phyloP scores from a whole-genome alignment of 2,329 filamentous ascomycete genomes.

The Eurotiales sp. region DNA sequence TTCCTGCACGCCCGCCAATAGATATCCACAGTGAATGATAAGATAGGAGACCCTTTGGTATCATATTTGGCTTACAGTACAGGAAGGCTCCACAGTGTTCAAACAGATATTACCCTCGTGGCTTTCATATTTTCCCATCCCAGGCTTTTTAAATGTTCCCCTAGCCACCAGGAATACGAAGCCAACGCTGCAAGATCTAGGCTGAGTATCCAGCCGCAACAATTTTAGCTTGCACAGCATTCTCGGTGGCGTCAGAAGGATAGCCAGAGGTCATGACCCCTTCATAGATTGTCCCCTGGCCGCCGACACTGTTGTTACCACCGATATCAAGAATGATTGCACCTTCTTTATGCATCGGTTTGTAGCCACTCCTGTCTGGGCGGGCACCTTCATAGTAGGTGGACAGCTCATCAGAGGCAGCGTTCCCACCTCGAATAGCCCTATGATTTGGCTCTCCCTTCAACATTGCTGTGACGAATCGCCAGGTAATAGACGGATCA shows the following conservation, averaged over 20 bases:
- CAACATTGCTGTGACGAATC: constrained; percentile 9
- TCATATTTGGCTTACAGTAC: too few species aligned
- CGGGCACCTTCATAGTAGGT: constrained; percentile 8
- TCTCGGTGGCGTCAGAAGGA: constrained; percentile 8
- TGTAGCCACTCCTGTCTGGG: constrained; percentile 7
- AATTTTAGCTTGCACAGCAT: constrained; percentile 10
- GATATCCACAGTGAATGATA: too few species aligned
- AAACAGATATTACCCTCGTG: too few species aligned
- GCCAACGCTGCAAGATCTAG: too few species aligned
- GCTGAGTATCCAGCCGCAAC: constrained; percentile 8
- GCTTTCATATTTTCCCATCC: too few species aligned
- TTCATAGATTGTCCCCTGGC: constrained; percentile 13
- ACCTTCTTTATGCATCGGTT: constrained; percentile 10
- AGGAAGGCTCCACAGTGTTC: too few species aligned
- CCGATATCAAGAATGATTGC: constrained; percentile 13
- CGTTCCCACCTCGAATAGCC: constrained; percentile 9
- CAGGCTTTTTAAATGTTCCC: too few species aligned
- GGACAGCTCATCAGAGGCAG: constrained; percentile 7
- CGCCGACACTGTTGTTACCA: constrained; percentile 10
- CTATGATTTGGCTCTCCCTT: constrained; percentile 7
- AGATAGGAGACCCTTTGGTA: too few species aligned
- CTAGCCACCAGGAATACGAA: too few species aligned
- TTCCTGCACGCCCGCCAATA: too few species aligned
- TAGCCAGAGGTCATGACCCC: constrained; percentile 12
- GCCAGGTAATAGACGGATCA: constrained; percentile 8